Conservation (phyloP, 805 yeast genomes). For the Pichia phayaonensis region DNA sequence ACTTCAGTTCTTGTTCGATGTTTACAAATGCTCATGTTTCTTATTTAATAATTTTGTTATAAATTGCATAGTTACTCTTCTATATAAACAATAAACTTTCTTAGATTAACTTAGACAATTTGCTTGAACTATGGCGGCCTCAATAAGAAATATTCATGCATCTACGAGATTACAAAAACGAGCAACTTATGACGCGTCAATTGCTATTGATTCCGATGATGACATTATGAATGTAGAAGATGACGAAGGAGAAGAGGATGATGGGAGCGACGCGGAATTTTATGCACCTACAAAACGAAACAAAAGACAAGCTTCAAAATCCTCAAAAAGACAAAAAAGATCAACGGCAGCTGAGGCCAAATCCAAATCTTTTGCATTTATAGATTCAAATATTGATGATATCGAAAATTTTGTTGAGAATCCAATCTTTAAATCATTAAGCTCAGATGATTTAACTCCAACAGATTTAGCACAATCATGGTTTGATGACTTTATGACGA, state of each 20-base stretch:
- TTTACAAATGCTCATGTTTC: background rate
- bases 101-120: background rate
- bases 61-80: background rate
- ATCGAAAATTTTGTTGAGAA: constrained; percentile 40
- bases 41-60: background rate
- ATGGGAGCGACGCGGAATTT: background rate
- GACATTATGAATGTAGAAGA: background rate
- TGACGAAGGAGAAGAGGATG: constrained; percentile 2
- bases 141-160: background rate
- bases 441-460: constrained; percentile 40
- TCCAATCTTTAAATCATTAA: constrained; percentile 42
- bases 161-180: background rate
- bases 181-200: constrained; percentile 3
- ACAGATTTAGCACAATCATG: constrained; percentile 48
- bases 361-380: background rate
- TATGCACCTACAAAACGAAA: background rate
- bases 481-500: constrained; percentile 41
- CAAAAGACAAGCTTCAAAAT: background rate
- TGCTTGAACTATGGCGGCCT: background rate
- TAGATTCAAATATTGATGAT: constrained; percentile 27
- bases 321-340: background rate
- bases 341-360: background rate
- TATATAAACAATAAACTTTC: background rate
- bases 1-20: background rate
- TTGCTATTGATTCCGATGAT: background rate